Evolutionary conservation across 176 grass and related monocot genomes (phyloP).

Genomic region (Typha latifolia): DNA sequence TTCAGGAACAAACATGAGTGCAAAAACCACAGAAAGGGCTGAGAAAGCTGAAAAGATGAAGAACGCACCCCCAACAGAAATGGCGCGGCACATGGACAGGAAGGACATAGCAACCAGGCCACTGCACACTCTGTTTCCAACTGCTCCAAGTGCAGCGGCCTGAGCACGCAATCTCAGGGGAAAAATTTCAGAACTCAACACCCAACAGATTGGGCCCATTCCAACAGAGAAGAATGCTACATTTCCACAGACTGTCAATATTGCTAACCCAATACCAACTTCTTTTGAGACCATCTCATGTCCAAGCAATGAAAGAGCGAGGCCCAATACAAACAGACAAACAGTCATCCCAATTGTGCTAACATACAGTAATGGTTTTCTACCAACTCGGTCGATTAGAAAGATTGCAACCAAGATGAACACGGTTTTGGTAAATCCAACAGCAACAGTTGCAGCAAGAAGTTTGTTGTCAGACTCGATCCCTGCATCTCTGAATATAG

Average conservation of each 20-base stretch:
- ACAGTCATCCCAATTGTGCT: slow-evolving; percentile 56
- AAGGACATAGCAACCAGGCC: slow-evolving; percentile 64
- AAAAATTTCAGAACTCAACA: slow-evolving; percentile 54
- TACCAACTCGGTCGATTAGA: slow-evolving; percentile 48
- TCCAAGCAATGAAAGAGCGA: slow-evolving; percentile 29
- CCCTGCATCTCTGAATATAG: slow-evolving; percentile 43
- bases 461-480: slow-evolving; percentile 56
- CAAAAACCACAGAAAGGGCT: slow-evolving; percentile 38
- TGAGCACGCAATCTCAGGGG: slow-evolving; percentile 48
- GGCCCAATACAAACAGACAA: slow-evolving; percentile 32
- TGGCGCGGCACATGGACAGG: slow-evolving; percentile 35
- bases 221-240: slow-evolving; percentile 70
- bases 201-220: slow-evolving; percentile 54
- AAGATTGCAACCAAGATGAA: slow-evolving; percentile 59
- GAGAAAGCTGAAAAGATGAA: slow-evolving; percentile 42
- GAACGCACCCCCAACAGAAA: slow-evolving; percentile 40
- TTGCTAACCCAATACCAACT: slow-evolving; percentile 22
- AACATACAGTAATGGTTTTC: slow-evolving; percentile 48
- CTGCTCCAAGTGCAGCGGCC: slow-evolving; percentile 43
- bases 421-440: slow-evolving; percentile 45
- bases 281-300: slow-evolving; percentile 26
- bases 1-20: slow-evolving; percentile 41
- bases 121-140: slow-evolving; percentile 44
- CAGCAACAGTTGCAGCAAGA: slow-evolving; percentile 50
- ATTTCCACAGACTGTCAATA: slow-evolving; percentile 47